A percentile compares a stretch with the other conserved stretches of the same genome.
Evolutionary conservation across 768 basidiomycete genomes (phyloP).

Genomic region (Suillus sp.): DNA sequence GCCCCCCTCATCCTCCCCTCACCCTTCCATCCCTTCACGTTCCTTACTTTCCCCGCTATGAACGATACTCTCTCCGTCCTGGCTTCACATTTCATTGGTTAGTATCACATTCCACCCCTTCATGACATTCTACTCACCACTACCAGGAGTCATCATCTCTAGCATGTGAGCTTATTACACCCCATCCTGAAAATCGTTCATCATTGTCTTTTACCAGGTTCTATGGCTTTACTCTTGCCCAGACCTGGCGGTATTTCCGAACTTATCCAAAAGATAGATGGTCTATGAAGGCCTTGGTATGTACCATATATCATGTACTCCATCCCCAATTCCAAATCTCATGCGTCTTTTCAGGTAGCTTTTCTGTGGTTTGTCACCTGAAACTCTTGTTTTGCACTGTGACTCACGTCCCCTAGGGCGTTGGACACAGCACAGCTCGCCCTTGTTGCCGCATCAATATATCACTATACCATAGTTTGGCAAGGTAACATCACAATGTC

Average conservation of each 20-base stretch:
- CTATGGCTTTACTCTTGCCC: slow-evolving; percentile 38
- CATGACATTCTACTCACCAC: slow-evolving; percentile 11
- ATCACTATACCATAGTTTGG: slow-evolving; percentile 35
- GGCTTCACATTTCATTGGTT: slow-evolving; percentile 32
- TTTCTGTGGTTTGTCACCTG: slow-evolving; percentile 26
- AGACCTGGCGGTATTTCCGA: slow-evolving; percentile 37
- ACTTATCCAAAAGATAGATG: slow-evolving; percentile 32
- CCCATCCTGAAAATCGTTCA: not conserved
- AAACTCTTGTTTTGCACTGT: not conserved
- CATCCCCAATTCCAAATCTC: not conserved
- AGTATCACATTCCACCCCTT: not conserved
- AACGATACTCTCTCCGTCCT: slow-evolving; percentile 21
- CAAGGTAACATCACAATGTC: slow-evolving; percentile 28
- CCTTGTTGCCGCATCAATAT: slow-evolving; percentile 34
- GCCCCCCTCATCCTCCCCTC: not conserved
- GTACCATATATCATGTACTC: slow-evolving; percentile 6
- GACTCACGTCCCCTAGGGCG: slow-evolving; percentile 13
- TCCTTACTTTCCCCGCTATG: slow-evolving; percentile 19
- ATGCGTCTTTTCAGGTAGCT: slow-evolving; percentile 24
- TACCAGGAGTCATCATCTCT: slow-evolving; percentile 34
- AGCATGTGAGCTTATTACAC: slow-evolving; percentile 27
- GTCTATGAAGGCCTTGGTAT: slow-evolving; percentile 35
- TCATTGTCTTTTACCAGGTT: slow-evolving; percentile 23
- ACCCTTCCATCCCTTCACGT: not conserved
- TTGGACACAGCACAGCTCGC: slow-evolving; percentile 33